Evolutionary conservation across 805 yeast genomes (phyloP), one percentile per base, ranked within the genome.

Genomic region (Scheffersomyces ergatensis): DNA sequence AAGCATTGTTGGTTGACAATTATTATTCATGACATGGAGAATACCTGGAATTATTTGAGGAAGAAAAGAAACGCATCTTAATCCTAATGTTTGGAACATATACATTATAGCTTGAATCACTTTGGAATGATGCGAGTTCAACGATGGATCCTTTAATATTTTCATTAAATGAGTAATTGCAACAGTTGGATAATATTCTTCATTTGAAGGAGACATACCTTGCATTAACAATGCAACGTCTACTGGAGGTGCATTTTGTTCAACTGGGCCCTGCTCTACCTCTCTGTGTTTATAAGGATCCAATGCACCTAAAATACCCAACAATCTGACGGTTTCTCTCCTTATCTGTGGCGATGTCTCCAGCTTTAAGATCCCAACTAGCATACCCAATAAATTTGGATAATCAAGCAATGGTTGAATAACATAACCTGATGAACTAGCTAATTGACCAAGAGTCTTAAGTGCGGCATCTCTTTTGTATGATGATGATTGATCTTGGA

Each of bases 231-330:
- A 67, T 5, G 92, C 88, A 48, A 92, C 85, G 53, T 93, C 99
- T 5, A 89, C 80, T 0, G 97, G 85, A 3, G 96, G 93, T 2
- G 92, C 89, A 54, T 85, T 85, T 46, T 87, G 92, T 48, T 87
- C 95, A 0, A 78, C 83, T 0, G 74, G 69, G 1, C 72, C 74
- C 42, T 87, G 82, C 57, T 90, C 98, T 8, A 90, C 87, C 51
- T 89, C 96, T 41, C 96, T 80, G 51, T 89, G 95, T 56, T 88
- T 90, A 58, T 92, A 93, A 1, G 99, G 99, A 62, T 93, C 99
- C 36, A 93, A 68, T 0, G 99, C 99, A 47, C 99, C 99, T 32
- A 93, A 67, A 25, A 90, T 89, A 56, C 99, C 99, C 42, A 93
- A 69, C 18, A 93, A 64, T 48, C 92, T 76, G 1, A 93, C 96